phyloP scores from a whole-genome alignment of 139 green algal genomes.

The Pycnococcus provasolii region DNA sequence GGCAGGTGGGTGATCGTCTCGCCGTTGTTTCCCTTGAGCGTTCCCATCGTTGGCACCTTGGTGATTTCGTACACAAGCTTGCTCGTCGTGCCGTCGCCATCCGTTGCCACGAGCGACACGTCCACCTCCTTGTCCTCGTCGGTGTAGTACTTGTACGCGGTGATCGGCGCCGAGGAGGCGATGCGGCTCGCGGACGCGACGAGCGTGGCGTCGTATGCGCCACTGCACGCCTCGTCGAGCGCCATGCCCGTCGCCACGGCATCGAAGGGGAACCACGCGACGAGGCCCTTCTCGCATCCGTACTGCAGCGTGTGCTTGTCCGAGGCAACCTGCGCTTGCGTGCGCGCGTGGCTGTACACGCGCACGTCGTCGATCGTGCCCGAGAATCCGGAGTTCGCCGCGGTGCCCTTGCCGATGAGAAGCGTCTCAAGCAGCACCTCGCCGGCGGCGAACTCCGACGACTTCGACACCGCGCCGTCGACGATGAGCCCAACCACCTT shows the following conservation, averaged over 20 bases:
- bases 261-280: not conserved
- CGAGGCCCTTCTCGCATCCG: slow-evolving; percentile 2
- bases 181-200: not conserved
- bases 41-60: not conserved
- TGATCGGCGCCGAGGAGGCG: not conserved
- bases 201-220: not conserved
- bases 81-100: not conserved
- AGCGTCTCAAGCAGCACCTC: not conserved
- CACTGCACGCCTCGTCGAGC: not conserved
- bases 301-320: not conserved
- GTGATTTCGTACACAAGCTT: not conserved
- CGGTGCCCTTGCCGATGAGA: not conserved
- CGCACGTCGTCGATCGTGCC: not conserved
- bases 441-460: not conserved
- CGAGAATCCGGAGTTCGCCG: not conserved
- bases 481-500: not conserved
- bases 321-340: not conserved
- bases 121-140: not conserved
- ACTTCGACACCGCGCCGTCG: not conserved
- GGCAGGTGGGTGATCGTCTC: slow-evolving; percentile 3
- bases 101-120: not conserved
- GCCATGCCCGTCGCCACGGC: not conserved
- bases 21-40: slow-evolving; percentile 2
- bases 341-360: not conserved
- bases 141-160: not conserved